phyloP scores from a whole-genome alignment of 495 filamentous ascomycete species.

The Penicillium parvum region DNA sequence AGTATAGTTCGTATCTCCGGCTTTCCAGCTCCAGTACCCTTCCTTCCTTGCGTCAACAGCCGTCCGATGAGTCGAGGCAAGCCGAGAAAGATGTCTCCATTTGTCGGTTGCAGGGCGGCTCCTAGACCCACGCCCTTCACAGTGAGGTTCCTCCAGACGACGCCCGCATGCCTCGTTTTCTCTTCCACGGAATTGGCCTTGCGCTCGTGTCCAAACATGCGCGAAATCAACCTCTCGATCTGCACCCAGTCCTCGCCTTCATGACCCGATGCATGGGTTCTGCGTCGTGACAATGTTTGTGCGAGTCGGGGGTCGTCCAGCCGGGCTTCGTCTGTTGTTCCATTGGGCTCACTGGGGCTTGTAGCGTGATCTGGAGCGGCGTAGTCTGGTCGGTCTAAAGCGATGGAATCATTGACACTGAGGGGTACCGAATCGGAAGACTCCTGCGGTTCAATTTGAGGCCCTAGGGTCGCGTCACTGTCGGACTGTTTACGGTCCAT shows the following conservation, averaged over 20 bases:
- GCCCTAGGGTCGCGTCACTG: background rate
- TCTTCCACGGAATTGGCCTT: slow-evolving; percentile 63
- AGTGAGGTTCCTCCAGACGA: slow-evolving; percentile 57
- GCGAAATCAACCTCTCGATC: slow-evolving; percentile 56
- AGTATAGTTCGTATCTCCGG: slow-evolving; percentile 58
- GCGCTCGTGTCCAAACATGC: slow-evolving; percentile 59
- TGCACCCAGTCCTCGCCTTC: slow-evolving; percentile 52
- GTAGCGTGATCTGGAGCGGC: slow-evolving; percentile 8
- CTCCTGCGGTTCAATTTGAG: background rate
- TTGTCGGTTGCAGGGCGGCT: slow-evolving; percentile 60
- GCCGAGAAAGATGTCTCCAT: slow-evolving; percentile 59
- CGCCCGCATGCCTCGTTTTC: slow-evolving; percentile 53
- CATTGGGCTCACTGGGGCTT: background rate
- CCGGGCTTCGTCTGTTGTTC: background rate
- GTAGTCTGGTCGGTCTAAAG: background rate
- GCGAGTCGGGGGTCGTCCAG: slow-evolving; percentile 50
- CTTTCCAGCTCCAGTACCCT: slow-evolving; percentile 40
- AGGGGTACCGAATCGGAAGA: background rate
- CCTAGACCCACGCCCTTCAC: slow-evolving; percentile 66
- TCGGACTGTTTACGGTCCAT: background rate
- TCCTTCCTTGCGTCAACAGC: slow-evolving; percentile 40
- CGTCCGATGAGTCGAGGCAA: slow-evolving; percentile 49
- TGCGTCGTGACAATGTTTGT: slow-evolving; percentile 46
- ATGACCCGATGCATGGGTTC: slow-evolving; percentile 33
- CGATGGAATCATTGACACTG: slow-evolving; percentile 1